Percentiles rank a stretch among this genome's conserved stretches.
These are phyloP conservation scores for Fusarium sp. DNA, from an alignment of 2,329 filamentous ascomycete species.

Conservation along the genomic window DNA sequence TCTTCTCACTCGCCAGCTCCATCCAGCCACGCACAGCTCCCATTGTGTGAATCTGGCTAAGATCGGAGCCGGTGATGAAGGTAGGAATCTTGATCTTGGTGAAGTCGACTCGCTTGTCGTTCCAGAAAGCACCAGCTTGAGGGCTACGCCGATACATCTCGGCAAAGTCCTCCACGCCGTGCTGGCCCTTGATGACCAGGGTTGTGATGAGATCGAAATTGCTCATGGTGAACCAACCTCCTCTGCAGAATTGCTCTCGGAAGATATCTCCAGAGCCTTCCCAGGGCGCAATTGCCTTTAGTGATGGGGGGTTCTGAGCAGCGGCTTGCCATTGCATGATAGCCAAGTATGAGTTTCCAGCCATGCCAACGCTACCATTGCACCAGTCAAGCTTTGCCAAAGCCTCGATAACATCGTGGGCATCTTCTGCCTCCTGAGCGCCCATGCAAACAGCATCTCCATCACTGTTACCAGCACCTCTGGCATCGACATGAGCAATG, in stretches of 20 bases:
- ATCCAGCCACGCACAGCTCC: constrained; percentile 40
- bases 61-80: constrained; percentile 39
- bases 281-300: constrained; percentile 35
- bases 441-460: constrained; percentile 33
- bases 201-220: constrained; percentile 24
- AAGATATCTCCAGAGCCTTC: constrained; percentile 30
- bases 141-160: constrained; percentile 23
- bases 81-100: constrained; percentile 33
- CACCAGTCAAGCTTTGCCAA: constrained; percentile 50
- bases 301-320: constrained; percentile 29
- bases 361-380: constrained; percentile 50
- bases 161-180: constrained; percentile 13
- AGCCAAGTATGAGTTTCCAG: constrained; percentile 49
- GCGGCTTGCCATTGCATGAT: constrained; percentile 43
- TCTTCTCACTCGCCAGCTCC: constrained; percentile 35
- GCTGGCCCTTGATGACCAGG: constrained; percentile 14
- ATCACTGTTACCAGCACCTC: constrained; percentile 13
- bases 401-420: constrained; percentile 42
- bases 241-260: constrained; percentile 21
- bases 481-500: constrained; percentile 18
- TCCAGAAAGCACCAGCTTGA: constrained; percentile 10
- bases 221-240: constrained; percentile 18
- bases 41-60: constrained; percentile 45
- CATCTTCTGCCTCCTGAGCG: constrained; percentile 41
- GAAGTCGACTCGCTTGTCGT: constrained; percentile 28